Conservation (phyloP, 2,329 filamentous ascomycete genomes). For the Fusarium xylarioides region DNA sequence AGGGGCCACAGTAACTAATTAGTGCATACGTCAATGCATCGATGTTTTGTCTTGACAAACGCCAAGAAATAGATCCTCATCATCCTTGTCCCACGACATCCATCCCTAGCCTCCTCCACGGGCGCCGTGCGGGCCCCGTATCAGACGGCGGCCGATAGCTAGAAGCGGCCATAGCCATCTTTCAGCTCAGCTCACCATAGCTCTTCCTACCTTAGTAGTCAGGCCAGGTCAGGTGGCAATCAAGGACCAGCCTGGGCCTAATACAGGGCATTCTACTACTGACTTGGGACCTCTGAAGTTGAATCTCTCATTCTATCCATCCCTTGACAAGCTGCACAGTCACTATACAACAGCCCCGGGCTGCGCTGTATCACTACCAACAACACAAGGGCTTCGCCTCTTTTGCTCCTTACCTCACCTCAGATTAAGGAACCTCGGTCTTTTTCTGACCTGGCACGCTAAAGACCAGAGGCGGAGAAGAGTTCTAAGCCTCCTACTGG, state of each 20-base stretch:
- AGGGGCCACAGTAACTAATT: not conserved
- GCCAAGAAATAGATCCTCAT: slow-evolving; percentile 29
- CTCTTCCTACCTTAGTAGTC: not conserved
- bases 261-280: not conserved
- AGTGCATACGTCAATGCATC: not conserved
- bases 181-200: slow-evolving; percentile 4
- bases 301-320: slow-evolving; percentile 2
- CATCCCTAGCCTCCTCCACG: slow-evolving; percentile 11
- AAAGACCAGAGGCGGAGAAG: slow-evolving; percentile 27
- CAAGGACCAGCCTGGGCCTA: not conserved
- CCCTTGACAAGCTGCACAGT: not conserved
- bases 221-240: slow-evolving; percentile 24
- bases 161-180: not conserved
- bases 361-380: not conserved
- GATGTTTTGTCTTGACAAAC: not conserved
- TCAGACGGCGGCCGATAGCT: slow-evolving; percentile 19
- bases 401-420: slow-evolving; percentile 7
- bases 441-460: slow-evolving; percentile 3
- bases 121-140: slow-evolving; percentile 14
- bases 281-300: not conserved
- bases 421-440: slow-evolving; percentile 15
- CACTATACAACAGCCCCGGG: not conserved
- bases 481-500: slow-evolving; percentile 29
- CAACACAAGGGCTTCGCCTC: slow-evolving; percentile 19
- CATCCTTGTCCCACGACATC: slow-evolving; percentile 16